Evolutionary conservation across 2,329 filamentous ascomycete genomes (phyloP), one percentile per base, ranked within the genome.

Genomic region (Botrytis medusae): DNA sequence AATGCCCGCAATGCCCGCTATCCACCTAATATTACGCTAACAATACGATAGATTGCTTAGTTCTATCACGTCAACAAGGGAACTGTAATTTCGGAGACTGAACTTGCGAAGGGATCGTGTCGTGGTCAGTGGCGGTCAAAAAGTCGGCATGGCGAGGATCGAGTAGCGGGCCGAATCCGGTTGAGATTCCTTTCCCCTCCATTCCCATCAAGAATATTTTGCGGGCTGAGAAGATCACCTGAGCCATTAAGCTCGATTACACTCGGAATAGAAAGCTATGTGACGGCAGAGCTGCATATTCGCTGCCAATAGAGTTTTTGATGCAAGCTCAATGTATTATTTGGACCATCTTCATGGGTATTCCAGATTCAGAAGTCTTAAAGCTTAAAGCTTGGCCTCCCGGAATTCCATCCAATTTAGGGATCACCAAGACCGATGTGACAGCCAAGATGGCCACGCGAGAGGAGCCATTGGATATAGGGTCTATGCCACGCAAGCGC

Each of bases 271-370:
- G 18, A 57, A 54, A 54, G 46, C 48, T 42, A 57, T 29, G 48
- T 29, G n/a, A 32, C 48, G 65, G 65, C 65, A 42, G 65, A 69
- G 65, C 48, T 69, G 65, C 65, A 57, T 20, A 20, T 32, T 68
- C 34, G 40, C 20, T 57, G 34, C 48, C 48, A 69, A 69, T 69
- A 57, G 34, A 32, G 12, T 57, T 44, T n/a, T 42, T 42, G 48
- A 69, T 69, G 48, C 65, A 42, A 69, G 51, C 34, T 57, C 44
- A n/a, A 57, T 42, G 34, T 42, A 20, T 57, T 54, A 57, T 57
- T 57, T 32, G 37, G 37, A 4, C 48, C 54, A 57, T 69, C 37
- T 42, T 51, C 34, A 69, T 42, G 65, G 48, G 37, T 68, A n/a
- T 12, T 54, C 10, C 48, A n/a, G 42, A 42, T 42, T 18, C 65